Conservation (phyloP, 768 basidiomycete species). For the Trametes elegans region DNA sequence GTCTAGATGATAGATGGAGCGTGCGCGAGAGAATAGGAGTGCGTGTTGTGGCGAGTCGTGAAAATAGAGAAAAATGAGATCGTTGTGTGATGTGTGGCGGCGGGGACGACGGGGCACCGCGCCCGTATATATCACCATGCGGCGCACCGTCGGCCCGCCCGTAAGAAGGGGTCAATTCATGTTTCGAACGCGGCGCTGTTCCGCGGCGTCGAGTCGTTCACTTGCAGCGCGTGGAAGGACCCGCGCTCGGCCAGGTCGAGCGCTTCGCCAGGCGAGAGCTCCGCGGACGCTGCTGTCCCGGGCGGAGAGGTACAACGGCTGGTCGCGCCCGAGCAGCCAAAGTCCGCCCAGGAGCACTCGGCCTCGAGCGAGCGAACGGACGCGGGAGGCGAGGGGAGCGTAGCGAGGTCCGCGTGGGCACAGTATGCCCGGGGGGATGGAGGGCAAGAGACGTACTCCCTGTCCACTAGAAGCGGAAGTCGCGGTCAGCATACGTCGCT, state of each 20-base stretch:
- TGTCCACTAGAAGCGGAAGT: not conserved
- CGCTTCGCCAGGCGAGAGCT: not conserved
- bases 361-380: not conserved
- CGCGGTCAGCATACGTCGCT: no score
- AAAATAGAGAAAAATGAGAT: no score
- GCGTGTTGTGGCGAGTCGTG: no score
- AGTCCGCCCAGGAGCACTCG: not conserved
- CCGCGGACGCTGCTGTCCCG: no score
- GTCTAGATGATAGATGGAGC: no score
- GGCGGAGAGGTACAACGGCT: not conserved
- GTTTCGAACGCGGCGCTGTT: not conserved
- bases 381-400: not conserved
- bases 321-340: not conserved
- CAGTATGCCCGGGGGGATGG: not conserved
- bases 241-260: not conserved
- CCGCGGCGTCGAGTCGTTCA: not conserved
- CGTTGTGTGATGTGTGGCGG: no score
- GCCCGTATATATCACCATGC: not conserved
- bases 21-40: no score
- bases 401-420: not conserved
- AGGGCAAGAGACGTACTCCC: slow-evolving; percentile 3
- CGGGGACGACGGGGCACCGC: no score
- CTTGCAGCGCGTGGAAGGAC: not conserved
- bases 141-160: not conserved
- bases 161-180: not conserved